Percentiles rank a stretch among this genome's conserved stretches.
phyloP scores from a whole-genome alignment of 2,329 filamentous ascomycete genomes.

The Aspergillus carbonarius region DNA sequence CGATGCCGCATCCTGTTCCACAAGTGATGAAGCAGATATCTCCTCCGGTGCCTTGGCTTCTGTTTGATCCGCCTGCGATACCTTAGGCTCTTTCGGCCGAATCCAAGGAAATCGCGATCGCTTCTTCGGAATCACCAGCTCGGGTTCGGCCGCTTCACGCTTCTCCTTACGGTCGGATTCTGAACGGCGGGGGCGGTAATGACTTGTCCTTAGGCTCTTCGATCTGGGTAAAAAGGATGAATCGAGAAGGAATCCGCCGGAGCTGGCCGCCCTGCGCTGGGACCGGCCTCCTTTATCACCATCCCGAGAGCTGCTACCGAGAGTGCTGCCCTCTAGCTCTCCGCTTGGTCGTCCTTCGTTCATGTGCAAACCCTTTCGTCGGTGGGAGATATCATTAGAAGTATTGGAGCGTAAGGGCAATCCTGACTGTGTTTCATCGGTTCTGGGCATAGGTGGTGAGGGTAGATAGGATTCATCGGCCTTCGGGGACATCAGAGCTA shows the following conservation, averaged over 20 bases:
- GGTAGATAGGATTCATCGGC: constrained; percentile 15
- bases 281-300: constrained; percentile 27
- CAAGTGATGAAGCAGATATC: constrained; percentile 11
- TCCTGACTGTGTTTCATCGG: constrained; percentile 11
- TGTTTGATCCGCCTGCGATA: constrained; percentile 22
- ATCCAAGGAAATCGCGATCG: constrained; percentile 36
- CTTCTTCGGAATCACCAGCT: constrained; percentile 33
- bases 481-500: constrained; percentile 25
- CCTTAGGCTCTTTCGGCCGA: constrained; percentile 34
- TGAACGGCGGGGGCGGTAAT: constrained; percentile 25
- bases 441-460: constrained; percentile 16
- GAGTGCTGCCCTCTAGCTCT: constrained; percentile 38
- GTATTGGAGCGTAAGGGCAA: constrained; percentile 1
- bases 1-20: constrained; percentile 14
- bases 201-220: constrained; percentile 26
- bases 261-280: constrained; percentile 31
- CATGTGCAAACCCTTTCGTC: constrained; percentile 22
- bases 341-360: constrained; percentile 30
- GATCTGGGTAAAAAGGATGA: constrained; percentile 33
- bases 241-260: constrained; percentile 50
- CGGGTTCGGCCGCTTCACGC: constrained; percentile 37
- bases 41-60: constrained; percentile 12
- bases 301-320: constrained; percentile 38
- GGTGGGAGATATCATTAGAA: constrained; percentile 21
- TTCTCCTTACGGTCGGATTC: constrained; percentile 40